These are phyloP conservation scores for Triadica sebifera DNA, from an alignment of 345 rosid species.

Conservation along the genomic window DNA sequence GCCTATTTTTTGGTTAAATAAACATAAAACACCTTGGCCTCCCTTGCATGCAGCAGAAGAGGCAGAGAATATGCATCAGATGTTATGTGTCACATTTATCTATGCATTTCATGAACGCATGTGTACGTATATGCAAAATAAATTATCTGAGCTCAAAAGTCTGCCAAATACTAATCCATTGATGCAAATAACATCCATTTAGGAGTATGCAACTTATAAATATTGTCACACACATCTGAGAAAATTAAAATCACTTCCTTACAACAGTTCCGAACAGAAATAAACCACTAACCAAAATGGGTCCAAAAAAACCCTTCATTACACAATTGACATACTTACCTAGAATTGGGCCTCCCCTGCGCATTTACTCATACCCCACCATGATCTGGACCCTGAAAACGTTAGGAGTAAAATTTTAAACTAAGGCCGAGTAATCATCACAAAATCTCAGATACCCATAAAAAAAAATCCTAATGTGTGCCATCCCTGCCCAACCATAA, in stretches of 20 bases:
- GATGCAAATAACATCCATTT: conserved; percentile 18
- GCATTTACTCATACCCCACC: conserved; percentile 40
- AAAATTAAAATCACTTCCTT: conserved; percentile 19
- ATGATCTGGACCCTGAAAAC: conserved; percentile 52
- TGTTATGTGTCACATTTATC: not conserved
- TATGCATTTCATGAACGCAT: not conserved
- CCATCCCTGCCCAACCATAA: conserved; percentile 7
- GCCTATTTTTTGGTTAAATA: not conserved
- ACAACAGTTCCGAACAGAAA: conserved; percentile 20
- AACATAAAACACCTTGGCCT: not conserved
- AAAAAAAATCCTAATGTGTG: conserved; percentile 20
- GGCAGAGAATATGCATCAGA: not conserved
- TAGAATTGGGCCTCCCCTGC: conserved; percentile 26
- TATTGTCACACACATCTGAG: not conserved
- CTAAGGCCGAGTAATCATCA: conserved; percentile 18
- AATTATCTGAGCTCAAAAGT: not conserved
- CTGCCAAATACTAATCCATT: conserved; percentile 1
- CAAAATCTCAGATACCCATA: conserved; percentile 15
- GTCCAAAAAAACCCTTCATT: conserved; percentile 19
- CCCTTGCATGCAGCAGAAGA: not conserved
- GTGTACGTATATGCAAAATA: not conserved
- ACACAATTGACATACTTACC: conserved; percentile 33
- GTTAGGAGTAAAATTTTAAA: conserved; percentile 39
- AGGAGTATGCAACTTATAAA: conserved; percentile 16
- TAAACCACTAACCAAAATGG: conserved; percentile 9